Evolutionary conservation across 139 green algal genomes (phyloP).

Genomic region (Auxenochlorella protothecoides): DNA sequence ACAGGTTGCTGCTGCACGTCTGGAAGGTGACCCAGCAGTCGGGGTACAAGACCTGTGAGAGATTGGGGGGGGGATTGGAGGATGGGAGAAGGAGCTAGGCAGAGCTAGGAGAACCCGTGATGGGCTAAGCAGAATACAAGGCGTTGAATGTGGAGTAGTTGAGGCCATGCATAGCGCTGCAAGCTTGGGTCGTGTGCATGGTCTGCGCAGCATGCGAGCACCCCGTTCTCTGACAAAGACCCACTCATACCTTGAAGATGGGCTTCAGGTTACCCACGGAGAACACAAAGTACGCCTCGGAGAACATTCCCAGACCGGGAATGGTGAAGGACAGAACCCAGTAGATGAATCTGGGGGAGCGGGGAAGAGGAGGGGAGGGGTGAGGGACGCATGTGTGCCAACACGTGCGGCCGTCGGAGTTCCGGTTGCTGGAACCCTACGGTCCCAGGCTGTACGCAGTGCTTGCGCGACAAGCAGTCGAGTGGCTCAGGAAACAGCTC

Average conservation of each 20-base stretch:
- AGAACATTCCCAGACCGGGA: conserved; percentile 19
- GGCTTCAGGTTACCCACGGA: conserved; percentile 33
- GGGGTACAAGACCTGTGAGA: conserved; percentile 3
- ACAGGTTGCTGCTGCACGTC: neutral
- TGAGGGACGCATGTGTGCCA: neutral
- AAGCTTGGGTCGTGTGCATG: too few relatives aligned
- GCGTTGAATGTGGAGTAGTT: too few relatives aligned
- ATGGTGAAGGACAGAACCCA: conserved; percentile 12
- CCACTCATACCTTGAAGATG: conserved; percentile 20
- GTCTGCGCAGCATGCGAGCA: too few relatives aligned
- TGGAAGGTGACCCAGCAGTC: neutral
- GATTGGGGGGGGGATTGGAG: too few relatives aligned
- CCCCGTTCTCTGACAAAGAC: too few relatives aligned
- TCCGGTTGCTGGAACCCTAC: neutral
- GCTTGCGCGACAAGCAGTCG: neutral
- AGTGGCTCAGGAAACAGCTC: neutral
- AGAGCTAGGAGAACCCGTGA: too few relatives aligned
- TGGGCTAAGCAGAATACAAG: too few relatives aligned
- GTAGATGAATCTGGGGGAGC: neutral
- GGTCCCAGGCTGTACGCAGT: neutral
- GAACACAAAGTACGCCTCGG: conserved; percentile 42
- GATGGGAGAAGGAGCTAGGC: too few relatives aligned
- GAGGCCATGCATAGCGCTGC: too few relatives aligned
- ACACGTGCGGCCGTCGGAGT: neutral
- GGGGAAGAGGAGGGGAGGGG: neutral